phyloP scores from a whole-genome alignment of 148 eudicot genomes.

The Limonium bicolor region DNA sequence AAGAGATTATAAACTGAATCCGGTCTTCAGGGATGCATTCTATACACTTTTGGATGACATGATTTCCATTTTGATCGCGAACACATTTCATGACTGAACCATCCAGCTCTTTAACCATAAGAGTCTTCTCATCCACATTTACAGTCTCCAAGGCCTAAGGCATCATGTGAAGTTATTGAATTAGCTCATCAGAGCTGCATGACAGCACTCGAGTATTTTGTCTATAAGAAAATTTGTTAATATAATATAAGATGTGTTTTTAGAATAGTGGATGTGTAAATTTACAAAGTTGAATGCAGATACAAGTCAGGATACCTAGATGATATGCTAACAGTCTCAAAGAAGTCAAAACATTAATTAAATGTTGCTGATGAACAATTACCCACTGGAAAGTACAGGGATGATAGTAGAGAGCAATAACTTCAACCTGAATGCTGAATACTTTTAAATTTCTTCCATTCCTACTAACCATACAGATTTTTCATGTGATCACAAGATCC shows the following conservation, averaged over 20 bases:
- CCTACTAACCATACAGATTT: no score
- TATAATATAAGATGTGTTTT: neutral
- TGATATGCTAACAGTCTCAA: neutral
- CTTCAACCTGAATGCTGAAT: no score
- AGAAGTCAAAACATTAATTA: no score
- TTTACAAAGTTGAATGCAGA: neutral
- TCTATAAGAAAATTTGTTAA: neutral
- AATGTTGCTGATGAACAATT: no score
- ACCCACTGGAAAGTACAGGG: no score
- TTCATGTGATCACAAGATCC: no score
- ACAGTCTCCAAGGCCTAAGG: conserved; percentile 54
- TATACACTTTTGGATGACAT: conserved; percentile 70
- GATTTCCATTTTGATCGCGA: conserved; percentile 69
- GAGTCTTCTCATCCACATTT: conserved; percentile 31
- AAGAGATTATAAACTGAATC: conserved; percentile 35
- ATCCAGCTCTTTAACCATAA: conserved; percentile 41
- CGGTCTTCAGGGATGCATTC: conserved; percentile 44
- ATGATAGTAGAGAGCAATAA: no score
- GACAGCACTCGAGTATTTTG: neutral
- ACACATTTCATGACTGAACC: conserved; percentile 57
- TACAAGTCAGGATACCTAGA: neutral
- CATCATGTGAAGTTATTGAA: neutral
- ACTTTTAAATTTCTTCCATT: no score
- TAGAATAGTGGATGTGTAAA: neutral
- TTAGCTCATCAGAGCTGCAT: neutral